A percentile compares a stretch with the other conserved stretches of the same genome.
Evolutionary conservation across 306 rosid genomes (phyloP).

Genomic region (Vigna radiata): DNA sequence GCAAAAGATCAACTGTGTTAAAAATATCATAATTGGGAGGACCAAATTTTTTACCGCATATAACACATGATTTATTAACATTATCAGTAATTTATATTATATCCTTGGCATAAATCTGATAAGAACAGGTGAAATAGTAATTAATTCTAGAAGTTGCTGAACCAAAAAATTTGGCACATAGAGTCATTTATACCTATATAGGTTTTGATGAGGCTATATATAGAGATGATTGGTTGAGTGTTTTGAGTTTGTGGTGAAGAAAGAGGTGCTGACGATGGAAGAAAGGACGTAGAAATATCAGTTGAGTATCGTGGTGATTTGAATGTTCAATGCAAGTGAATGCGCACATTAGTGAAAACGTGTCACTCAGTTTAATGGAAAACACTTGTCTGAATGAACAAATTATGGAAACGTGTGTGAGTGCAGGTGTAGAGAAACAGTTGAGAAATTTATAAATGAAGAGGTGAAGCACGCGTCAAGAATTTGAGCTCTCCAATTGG

Average conservation of each 20-base stretch:
- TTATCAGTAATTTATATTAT: too few species aligned
- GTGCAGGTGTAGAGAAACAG: not conserved
- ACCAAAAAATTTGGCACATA: not conserved
- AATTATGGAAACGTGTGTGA: not conserved
- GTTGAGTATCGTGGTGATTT: not conserved
- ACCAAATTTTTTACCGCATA: too few species aligned
- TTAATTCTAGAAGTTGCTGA: too few species aligned
- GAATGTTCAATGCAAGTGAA: conserved; percentile 33
- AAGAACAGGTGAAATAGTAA: not conserved
- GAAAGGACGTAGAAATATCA: not conserved
- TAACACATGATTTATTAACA: too few species aligned
- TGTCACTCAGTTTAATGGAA: not conserved
- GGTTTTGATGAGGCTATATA: not conserved
- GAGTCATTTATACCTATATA: not conserved
- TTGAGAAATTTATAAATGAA: not conserved
- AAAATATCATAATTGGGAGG: too few species aligned
- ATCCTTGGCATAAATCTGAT: too few species aligned
- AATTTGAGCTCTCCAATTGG: not conserved
- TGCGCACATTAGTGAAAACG: not conserved
- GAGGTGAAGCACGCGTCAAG: not conserved
- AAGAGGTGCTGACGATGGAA: not conserved
- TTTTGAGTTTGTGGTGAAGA: not conserved
- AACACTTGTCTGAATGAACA: not conserved
- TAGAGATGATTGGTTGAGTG: too few species aligned
- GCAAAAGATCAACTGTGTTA: too few species aligned